Conservation (phyloP, 805 yeast species). For the Millerozyma acaciae region DNA sequence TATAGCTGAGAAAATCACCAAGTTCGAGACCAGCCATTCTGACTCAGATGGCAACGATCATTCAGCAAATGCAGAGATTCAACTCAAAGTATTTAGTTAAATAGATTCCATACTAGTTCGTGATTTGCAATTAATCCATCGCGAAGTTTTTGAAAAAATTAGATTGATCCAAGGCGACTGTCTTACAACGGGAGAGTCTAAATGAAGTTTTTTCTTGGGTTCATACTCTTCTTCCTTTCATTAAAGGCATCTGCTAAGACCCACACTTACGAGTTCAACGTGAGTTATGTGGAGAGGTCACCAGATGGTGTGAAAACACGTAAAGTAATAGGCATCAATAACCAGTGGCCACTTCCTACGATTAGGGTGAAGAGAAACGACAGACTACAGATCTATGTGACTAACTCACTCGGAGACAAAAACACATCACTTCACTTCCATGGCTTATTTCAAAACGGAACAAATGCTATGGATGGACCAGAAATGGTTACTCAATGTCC, state of each 20-base stretch:
- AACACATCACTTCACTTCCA: constrained; percentile 44
- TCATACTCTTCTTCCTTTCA: no score
- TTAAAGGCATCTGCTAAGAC: constrained; percentile 18
- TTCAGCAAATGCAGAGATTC: constrained; percentile 9
- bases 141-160: neutral
- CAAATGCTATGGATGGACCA: constrained; percentile 43
- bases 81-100: constrained; percentile 23
- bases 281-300: constrained; percentile 39
- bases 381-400: constrained; percentile 33
- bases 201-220: no score
- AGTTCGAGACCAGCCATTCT: constrained; percentile 11
- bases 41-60: constrained; percentile 3
- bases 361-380: constrained; percentile 38
- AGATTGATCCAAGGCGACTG: no score
- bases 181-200: no score
- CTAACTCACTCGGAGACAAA: constrained; percentile 29
- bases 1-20: constrained; percentile 42
- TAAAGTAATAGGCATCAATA: constrained; percentile 55
- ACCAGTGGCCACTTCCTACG: constrained; percentile 42
- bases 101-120: no score
- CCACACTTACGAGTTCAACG: constrained; percentile 34
- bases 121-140: neutral
- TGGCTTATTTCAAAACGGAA: constrained; percentile 39
- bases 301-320: constrained; percentile 56
- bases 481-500: constrained; percentile 46